Evolutionary conservation across 2,329 filamentous ascomycete species (phyloP), one percentile per base, ranked within the genome.

Genomic region (Colletotrichum karsti): DNA sequence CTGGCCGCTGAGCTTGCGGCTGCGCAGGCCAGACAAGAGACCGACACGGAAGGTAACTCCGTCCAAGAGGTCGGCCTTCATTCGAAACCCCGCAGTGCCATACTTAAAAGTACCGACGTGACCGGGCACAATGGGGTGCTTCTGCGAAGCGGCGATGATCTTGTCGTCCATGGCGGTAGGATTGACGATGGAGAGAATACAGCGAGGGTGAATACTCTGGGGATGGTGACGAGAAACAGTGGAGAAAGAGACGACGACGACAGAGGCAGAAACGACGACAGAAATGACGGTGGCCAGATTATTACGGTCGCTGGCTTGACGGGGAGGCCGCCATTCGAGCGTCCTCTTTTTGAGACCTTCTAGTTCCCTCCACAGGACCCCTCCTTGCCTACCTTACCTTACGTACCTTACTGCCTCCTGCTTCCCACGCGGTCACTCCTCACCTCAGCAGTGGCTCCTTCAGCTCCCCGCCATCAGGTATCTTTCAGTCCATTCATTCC

Each of bases 11-110:
- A 97, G 89, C 82, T 96, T 97, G 78, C 94, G 93, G 72, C 94
- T 98, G 71, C 96, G 92, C 57, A 98, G 88, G 63, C 93, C 90
- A 33, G 96, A 93, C 65, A 98, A 89, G 69, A 99, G 88, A 57
- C 95, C 96, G 72, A 98, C 95, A 51, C 95, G 92, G 82, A 95
- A 98, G 73, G 97, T 90, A 71, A 99, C 94, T 37, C 94, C 96
- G 77, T 97, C 93, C 75, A 98, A 92, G 63, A 97, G 88, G 75
- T 94, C 91, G 33, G 89, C 88, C 77, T 87, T 88, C 89, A 91
- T 91, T 73, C 89, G 89, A 77, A 91, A 91, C 69, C 89, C 89
- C 48, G 89, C 89, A 30, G 89, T 91, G 72, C 89, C 89, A 80
- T 91, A 91, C 73, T 87, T 88, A 81, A 90, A 91, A 64, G 80